Base-by-base conservation (phyloP, 306 rosid genomes). In the Abrus precatorius region DNA sequence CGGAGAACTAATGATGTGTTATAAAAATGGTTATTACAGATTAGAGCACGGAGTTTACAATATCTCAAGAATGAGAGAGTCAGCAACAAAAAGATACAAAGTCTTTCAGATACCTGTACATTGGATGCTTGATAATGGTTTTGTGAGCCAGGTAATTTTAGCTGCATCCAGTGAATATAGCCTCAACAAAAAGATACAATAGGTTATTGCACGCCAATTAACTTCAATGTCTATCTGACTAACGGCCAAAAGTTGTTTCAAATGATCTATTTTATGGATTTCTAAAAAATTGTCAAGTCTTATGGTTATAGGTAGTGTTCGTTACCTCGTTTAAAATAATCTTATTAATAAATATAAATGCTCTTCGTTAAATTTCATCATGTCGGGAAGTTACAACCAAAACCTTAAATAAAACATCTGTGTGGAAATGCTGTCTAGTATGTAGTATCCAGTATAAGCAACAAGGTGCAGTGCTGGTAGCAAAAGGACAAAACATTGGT, bases 81-180 rank as follows among this genome's bases (percentile, higher is more conserved):
- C 97, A 3, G 94, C 97, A 38, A 75, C 94, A 34, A 85, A 90
- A 43, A 89, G 88, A 92, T 94, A 90, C 84, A 94, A 88, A 83
- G 86, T 68, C 56, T 92, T 86, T 76, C 83, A 85, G 14, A 94
- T 94, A 83, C 97, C 98, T n/a, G 86, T 91, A 7, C 87, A 91
- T 76, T 94, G 98, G 98, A 92, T 94, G 97, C 94, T 91, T 47
- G 98, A 92, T 50, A 72, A 72, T 50, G 98, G 97, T 73, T 84
- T 72, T 49, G 91, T 80, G 14, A 91, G 86, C 82, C 98, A 92
- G 98, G 98, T 94, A 88, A 72, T 60, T 57, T 57, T 69, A 69
- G 11, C 74, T 55, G 33, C 48, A 75, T 32, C 0, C 13, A 3
- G 9, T 7, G 2, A 12, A 41, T 44, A 28, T 33, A 77, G 12